Evolutionary conservation across 306 rosid species (phyloP), one percentile per base, ranked within the genome.

Genomic region (Cicer pinnatifidum): DNA sequence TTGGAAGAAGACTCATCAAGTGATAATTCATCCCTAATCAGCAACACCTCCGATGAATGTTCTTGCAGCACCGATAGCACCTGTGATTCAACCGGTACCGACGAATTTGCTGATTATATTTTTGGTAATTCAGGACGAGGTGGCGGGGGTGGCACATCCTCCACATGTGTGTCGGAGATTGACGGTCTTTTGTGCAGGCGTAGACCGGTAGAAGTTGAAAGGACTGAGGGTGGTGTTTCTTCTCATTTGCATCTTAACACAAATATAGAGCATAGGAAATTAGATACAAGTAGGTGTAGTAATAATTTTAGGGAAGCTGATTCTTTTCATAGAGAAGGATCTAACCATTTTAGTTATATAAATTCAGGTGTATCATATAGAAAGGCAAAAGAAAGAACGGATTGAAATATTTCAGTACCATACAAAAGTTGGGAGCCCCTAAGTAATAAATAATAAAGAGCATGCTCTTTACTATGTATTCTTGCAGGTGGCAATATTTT

Each of bases 51-150:
- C 1, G 97, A 93, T 23, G 97, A 82, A 83, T 89, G 97, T 71
- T 93, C 95, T 72, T 87, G 82, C 80, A 86, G 97, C 69, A 90
- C 96, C 2, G 96, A 88, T 39, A 88, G 90, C 88, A 88, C 96
- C 8, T 54, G 70, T 1, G 90, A 85, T 73, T 83, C 97, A 9
- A 56, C 79, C 40, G 73, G 93, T 56, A 79, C 88, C 0, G 97
- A 93, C 9, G 98, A 90, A 63, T 89, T 89, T 28, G 87, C 91
- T 0, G 97, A 90, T 62, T 87, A 85, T 78, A 76, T 86, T 67
- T 85, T 87, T 77, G 92, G 95, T 48, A 86, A 88, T 16, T 67
- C 83, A 0, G 88, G 89, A 54, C 83, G 78, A 9, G 83, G 81
- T 13, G 84, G 72, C 16, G 84, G 72, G 72, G 75, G 33, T 50